Percentiles rank a stretch among this genome's conserved stretches.
These are phyloP conservation scores for Toxoplasma gondii DNA, from an alignment of 169 alveolate species.

Conservation along the genomic window DNA sequence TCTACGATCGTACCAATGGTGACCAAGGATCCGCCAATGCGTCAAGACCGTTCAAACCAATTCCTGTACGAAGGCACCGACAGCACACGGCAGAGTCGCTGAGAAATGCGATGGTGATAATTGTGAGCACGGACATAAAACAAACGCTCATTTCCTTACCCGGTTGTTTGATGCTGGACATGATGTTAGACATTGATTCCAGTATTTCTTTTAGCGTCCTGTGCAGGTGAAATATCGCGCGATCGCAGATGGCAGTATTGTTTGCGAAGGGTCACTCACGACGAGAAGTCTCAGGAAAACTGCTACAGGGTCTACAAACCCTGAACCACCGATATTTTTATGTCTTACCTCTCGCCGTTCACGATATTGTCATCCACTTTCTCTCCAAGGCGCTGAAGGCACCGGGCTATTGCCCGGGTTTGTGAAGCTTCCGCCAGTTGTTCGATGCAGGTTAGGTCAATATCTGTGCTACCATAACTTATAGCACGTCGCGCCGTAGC, in stretches of 20 bases:
- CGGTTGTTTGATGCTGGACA: neutral
- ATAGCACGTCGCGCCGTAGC: constrained; percentile 59
- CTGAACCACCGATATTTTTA: no score
- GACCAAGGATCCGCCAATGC: neutral
- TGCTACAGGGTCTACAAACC: no score
- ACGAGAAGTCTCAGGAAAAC: no score
- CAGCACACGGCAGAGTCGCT: neutral
- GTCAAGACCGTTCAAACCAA: constrained; percentile 15
- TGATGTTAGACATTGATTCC: neutral
- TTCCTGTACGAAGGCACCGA: neutral
- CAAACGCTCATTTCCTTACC: neutral
- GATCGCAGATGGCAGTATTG: no score
- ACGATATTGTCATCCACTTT: neutral
- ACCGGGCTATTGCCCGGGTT: constrained; percentile 65
- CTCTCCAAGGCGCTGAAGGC: constrained; percentile 51
- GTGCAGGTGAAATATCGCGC: neutral
- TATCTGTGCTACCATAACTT: constrained; percentile 59
- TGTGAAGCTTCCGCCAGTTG: constrained; percentile 73
- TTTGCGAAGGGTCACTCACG: no score
- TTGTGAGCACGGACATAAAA: neutral
- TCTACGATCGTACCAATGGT: neutral
- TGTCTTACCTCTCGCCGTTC: constrained; percentile 17
- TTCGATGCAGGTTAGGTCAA: constrained; percentile 72
- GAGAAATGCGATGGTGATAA: neutral
- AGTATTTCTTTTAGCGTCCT: constrained; percentile 22